These are phyloP conservation scores for Lavandula angustifolia DNA, from an alignment of 257 asterid genomes.

Conservation along the genomic window DNA sequence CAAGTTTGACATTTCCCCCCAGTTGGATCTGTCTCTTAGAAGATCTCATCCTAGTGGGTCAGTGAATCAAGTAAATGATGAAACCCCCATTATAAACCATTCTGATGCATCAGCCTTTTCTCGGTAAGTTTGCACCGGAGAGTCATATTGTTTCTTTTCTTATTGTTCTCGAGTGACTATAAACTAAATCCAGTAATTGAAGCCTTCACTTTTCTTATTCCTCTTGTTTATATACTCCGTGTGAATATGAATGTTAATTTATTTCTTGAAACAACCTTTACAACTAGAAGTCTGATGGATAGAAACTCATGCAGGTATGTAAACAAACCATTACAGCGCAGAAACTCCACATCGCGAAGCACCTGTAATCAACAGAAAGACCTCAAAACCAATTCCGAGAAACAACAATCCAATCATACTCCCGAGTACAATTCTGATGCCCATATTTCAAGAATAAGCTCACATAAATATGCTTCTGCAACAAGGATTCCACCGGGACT, in stretches of 20 bases:
- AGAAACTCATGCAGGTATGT: conserved; percentile 59
- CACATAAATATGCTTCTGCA: conserved; percentile 39
- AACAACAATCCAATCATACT: conserved; percentile 46
- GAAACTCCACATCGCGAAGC: conserved; percentile 48
- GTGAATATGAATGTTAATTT: not conserved
- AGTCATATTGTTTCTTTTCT: not conserved
- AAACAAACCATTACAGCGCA: conserved; percentile 49
- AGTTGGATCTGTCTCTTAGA: conserved; percentile 73
- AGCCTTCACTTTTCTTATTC: not conserved
- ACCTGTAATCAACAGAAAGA: conserved; percentile 58
- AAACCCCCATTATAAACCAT: conserved; percentile 59
- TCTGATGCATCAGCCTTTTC: conserved; percentile 95
- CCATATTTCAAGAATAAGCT: conserved; percentile 38
- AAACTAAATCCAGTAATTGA: not conserved
- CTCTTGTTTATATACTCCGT: not conserved
- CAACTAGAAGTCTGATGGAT: not conserved
- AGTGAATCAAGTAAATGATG: conserved; percentile 64
- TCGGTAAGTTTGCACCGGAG: conserved; percentile 53
- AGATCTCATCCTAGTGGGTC: conserved; percentile 73
- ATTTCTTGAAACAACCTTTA: not conserved
- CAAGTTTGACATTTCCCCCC: conserved; percentile 52
- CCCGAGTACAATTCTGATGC: conserved; percentile 54
- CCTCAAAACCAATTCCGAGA: conserved; percentile 46
- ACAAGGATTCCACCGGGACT: conserved; percentile 40
- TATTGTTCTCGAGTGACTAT: not conserved